Percentiles rank a stretch among this genome's conserved stretches.
Evolutionary conservation across 179 eudicot species (phyloP).

Genomic region (Beta macrorhiza): DNA sequence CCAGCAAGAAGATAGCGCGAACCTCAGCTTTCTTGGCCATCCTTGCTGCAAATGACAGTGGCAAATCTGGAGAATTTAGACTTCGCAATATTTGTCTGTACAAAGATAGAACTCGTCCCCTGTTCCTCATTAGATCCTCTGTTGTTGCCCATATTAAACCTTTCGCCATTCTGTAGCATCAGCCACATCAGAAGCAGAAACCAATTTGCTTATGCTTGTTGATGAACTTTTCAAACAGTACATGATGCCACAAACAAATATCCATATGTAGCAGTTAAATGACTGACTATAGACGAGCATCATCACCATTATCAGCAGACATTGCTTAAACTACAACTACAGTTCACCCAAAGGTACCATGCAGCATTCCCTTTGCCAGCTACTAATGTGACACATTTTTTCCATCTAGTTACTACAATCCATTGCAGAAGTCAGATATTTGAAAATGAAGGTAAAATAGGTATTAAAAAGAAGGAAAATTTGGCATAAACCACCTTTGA

Average conservation of each 20-base stretch:
- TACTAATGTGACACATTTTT: not conserved
- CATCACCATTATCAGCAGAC: no score
- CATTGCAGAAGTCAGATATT: no score
- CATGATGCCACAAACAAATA: not conserved
- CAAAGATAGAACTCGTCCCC: constrained; percentile 59
- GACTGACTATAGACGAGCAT: not conserved
- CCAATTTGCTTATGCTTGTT: not conserved
- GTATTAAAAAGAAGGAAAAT: no score
- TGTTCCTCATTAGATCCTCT: constrained; percentile 73
- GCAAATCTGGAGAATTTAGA: constrained; percentile 71
- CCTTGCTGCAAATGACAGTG: constrained; percentile 63
- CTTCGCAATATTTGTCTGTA: constrained; percentile 67
- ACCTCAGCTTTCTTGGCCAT: constrained; percentile 79
- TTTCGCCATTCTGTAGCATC: constrained; percentile 48
- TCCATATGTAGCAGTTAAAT: not conserved
- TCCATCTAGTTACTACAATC: no score
- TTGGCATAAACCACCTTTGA: no score
- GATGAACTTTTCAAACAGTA: not conserved
- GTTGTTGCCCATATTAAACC: constrained; percentile 84
- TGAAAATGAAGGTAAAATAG: no score
- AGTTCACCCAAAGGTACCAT: no score
- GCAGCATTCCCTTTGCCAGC: not conserved
- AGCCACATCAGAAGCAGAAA: constrained; percentile 5
- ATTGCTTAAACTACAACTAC: not conserved
- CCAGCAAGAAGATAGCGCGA: constrained; percentile 69